Conservation (phyloP, 805 yeast genomes). For the Candida verbasci region DNA sequence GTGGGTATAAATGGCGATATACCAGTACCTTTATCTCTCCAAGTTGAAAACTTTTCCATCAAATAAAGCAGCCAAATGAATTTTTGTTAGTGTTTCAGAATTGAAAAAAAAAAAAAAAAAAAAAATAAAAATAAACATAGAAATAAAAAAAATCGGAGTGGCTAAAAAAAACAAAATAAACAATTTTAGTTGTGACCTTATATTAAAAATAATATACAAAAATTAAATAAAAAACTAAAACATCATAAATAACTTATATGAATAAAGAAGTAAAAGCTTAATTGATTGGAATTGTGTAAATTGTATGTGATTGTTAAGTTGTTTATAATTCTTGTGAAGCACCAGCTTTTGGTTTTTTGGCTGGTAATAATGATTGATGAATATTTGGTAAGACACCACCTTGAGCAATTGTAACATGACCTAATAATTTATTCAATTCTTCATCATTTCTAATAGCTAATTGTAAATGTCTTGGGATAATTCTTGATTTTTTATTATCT, state of each 20-base stretch:
- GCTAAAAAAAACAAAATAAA: too few species aligned
- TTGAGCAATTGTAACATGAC: constrained; percentile 48
- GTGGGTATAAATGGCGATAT: constrained; percentile 80
- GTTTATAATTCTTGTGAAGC: constrained; percentile 1
- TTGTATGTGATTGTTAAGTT: background rate
- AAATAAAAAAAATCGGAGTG: too few species aligned
- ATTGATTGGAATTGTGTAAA: background rate
- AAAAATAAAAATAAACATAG: too few species aligned
- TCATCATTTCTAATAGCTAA: constrained; percentile 52
- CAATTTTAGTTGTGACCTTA: too few species aligned
- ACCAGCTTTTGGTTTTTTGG: constrained; percentile 1
- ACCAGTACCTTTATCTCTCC: constrained; percentile 92
- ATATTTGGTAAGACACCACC: constrained; percentile 53
- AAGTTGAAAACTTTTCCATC: constrained; percentile 81
- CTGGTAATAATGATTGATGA: constrained; percentile 48
- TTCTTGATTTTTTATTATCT: constrained; percentile 50
- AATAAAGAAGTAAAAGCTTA: constrained; percentile 4
- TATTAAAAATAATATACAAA: constrained; percentile 8
- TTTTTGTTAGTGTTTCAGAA: too few species aligned
- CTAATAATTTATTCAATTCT: constrained; percentile 47
- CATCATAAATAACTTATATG: constrained; percentile 3
- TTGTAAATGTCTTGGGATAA: constrained; percentile 49
- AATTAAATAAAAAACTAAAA: constrained; percentile 3
- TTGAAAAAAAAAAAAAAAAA: too few species aligned
- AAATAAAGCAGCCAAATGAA: too few species aligned